A percentile compares a stretch with the other conserved stretches of the same genome.
Evolutionary conservation across 768 basidiomycete species (phyloP).

Genomic region (Suillus sp.): DNA sequence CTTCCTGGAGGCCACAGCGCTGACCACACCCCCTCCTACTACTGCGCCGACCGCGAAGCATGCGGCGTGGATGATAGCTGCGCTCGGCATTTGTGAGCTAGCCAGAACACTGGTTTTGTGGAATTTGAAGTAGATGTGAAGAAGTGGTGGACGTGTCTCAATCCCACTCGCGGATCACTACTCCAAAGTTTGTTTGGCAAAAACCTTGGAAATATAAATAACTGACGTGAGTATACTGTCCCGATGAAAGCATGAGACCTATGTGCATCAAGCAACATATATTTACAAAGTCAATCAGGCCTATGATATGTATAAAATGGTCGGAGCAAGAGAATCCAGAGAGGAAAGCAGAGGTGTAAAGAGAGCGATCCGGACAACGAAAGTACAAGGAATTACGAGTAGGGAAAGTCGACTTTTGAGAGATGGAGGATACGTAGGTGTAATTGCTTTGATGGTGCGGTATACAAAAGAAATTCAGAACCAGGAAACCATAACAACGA

Average conservation of each 20-base stretch:
- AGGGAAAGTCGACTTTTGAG: slow-evolving; percentile 10
- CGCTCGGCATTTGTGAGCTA: slow-evolving; percentile 41
- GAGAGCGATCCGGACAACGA: slow-evolving; percentile 16
- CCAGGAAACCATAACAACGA: background rate
- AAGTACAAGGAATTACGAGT: slow-evolving; percentile 10
- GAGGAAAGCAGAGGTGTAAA: slow-evolving; percentile 14
- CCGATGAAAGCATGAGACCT: background rate
- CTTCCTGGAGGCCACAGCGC: slow-evolving; percentile 43
- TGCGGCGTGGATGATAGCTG: slow-evolving; percentile 59
- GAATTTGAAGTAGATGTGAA: background rate
- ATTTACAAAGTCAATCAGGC: slow-evolving; percentile 22
- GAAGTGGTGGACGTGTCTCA: background rate
- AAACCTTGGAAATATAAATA: slow-evolving; percentile 8
- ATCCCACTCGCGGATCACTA: background rate
- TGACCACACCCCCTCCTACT: slow-evolving; percentile 75
- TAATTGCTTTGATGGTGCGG: slow-evolving; percentile 5
- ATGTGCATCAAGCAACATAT: slow-evolving; percentile 32
- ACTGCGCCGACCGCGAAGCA: slow-evolving; percentile 83
- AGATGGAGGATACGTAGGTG: slow-evolving; percentile 2
- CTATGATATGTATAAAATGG: slow-evolving; percentile 27
- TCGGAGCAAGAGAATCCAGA: slow-evolving; percentile 16
- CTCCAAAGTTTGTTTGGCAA: slow-evolving; percentile 7
- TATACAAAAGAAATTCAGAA: slow-evolving; percentile 11
- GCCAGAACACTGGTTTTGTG: background rate
- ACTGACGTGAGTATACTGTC: background rate